These are phyloP conservation scores for Microsporum ferrugineum DNA, from an alignment of 2,329 filamentous ascomycete species.

Conservation along the genomic window DNA sequence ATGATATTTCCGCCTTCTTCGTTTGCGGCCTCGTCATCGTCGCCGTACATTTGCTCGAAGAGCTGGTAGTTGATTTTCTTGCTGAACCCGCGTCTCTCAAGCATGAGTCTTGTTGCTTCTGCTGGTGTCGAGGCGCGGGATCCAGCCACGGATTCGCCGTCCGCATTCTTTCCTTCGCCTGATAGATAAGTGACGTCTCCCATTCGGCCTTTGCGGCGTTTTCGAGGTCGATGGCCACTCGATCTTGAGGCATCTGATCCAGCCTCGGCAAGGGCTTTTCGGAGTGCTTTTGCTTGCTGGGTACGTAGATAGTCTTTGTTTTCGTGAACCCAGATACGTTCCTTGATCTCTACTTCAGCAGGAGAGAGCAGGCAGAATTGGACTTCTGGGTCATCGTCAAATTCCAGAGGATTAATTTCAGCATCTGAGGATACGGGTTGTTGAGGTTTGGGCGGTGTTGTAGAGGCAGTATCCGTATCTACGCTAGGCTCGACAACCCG, in stretches of 20 bases:
- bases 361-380: conserved; percentile 62
- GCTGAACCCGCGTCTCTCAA: conserved; percentile 57
- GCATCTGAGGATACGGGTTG: conserved; percentile 42
- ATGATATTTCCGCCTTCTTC: conserved; percentile 13
- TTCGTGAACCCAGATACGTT: conserved; percentile 85
- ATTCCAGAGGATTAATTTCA: conserved; percentile 67
- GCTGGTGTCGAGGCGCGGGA: conserved; percentile 56
- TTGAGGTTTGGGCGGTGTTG: conserved; percentile 7
- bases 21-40: conserved; percentile 20
- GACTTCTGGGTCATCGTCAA: conserved; percentile 82
- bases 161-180: conserved; percentile 36
- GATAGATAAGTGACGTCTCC: conserved; percentile 38
- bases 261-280: conserved; percentile 52
- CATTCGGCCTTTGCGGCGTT: conserved; percentile 37
- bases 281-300: conserved; percentile 72
- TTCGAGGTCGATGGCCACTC: conserved; percentile 35
- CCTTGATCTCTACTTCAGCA: conserved; percentile 69
- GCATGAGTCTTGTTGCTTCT: conserved; percentile 56
- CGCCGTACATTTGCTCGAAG: conserved; percentile 31
- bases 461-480: conserved; percentile 4
- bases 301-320: conserved; percentile 88
- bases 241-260: conserved; percentile 27
- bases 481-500: conserved; percentile 22
- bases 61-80: conserved; percentile 60
- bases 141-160: conserved; percentile 53